Evolutionary conservation across 2,329 filamentous ascomycete species (phyloP).

Genomic region (Stemphylium vesicarium): DNA sequence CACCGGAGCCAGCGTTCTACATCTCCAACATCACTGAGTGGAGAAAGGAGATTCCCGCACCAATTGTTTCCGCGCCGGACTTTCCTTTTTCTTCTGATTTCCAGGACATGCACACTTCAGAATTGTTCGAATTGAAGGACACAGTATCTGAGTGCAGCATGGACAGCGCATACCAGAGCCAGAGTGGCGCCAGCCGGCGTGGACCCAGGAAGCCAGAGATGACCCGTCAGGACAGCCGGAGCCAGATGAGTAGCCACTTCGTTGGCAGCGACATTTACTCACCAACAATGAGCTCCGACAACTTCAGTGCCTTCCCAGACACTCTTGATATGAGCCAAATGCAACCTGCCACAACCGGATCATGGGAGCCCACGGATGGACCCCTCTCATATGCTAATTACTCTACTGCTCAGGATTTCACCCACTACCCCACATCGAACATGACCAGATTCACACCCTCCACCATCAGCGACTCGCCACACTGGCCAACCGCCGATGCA

Average conservation of each 20-base stretch:
- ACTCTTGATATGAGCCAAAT: conserved; percentile 45
- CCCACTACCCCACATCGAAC: conserved; percentile 37
- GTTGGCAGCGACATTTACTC: conserved; percentile 44
- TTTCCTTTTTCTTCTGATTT: conserved; percentile 44
- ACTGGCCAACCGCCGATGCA: conserved; percentile 35
- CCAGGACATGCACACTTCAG: conserved; percentile 44
- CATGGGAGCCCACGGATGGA: conserved; percentile 42
- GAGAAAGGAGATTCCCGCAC: conserved; percentile 49
- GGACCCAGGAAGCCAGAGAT: conserved; percentile 35
- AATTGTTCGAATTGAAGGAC: conserved; percentile 46
- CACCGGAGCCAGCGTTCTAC: conserved; percentile 42
- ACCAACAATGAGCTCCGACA: conserved; percentile 46
- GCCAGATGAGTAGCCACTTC: conserved; percentile 39
- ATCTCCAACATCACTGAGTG: conserved; percentile 51
- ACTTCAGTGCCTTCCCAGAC: conserved; percentile 40
- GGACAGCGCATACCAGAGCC: conserved; percentile 52
- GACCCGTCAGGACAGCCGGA: conserved; percentile 40
- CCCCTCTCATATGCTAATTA: conserved; percentile 47
- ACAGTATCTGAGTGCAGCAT: conserved; percentile 51
- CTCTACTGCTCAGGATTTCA: conserved; percentile 46
- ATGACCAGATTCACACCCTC: conserved; percentile 31
- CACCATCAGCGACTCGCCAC: conserved; percentile 25
- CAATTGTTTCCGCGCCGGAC: conserved; percentile 42
- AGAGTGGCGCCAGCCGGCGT: conserved; percentile 46
- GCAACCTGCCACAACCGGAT: conserved; percentile 35